Percentiles rank a stretch among this genome's conserved stretches.
phyloP scores from a whole-genome alignment of 305 asterid genomes.

The Petunia hybrid region DNA sequence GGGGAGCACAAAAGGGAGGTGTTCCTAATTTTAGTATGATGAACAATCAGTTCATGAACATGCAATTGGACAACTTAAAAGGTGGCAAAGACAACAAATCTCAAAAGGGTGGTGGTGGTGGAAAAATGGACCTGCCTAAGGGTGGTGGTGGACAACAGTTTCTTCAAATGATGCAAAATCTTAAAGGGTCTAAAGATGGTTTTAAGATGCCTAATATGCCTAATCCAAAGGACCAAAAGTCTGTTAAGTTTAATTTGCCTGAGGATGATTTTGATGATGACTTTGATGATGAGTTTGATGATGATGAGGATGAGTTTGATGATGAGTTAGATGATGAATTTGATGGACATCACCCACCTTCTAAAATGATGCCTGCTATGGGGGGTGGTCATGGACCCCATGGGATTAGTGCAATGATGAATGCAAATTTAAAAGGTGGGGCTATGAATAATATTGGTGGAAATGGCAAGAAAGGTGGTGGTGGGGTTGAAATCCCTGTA shows the following conservation, averaged over 20 bases:
- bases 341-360: constrained; percentile 35
- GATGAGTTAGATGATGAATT: constrained; percentile 51
- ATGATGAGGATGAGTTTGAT: constrained; percentile 51
- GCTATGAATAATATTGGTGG: constrained; percentile 44
- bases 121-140: constrained; percentile 43
- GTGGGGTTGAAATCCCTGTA: constrained; percentile 45
- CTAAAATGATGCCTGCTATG: constrained; percentile 36
- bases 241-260: constrained; percentile 64
- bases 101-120: constrained; percentile 48
- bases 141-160: constrained; percentile 44
- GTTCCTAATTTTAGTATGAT: constrained; percentile 35
- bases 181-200: constrained; percentile 49
- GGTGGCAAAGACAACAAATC: constrained; percentile 52
- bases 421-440: constrained; percentile 45
- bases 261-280: constrained; percentile 53
- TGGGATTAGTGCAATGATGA: constrained; percentile 41
- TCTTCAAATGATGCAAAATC: constrained; percentile 43
- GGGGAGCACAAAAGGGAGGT: constrained; percentile 57
- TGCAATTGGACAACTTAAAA: constrained; percentile 51
- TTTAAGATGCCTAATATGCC: constrained; percentile 43
- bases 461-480: constrained; percentile 53
- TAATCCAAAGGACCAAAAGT: constrained; percentile 60
- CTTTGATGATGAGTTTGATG: constrained; percentile 44
- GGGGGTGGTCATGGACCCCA: constrained; percentile 43
- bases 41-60: constrained; percentile 55